phyloP scores from a whole-genome alignment of 352 stramenopile genomes.

The Pythium dissimile region DNA sequence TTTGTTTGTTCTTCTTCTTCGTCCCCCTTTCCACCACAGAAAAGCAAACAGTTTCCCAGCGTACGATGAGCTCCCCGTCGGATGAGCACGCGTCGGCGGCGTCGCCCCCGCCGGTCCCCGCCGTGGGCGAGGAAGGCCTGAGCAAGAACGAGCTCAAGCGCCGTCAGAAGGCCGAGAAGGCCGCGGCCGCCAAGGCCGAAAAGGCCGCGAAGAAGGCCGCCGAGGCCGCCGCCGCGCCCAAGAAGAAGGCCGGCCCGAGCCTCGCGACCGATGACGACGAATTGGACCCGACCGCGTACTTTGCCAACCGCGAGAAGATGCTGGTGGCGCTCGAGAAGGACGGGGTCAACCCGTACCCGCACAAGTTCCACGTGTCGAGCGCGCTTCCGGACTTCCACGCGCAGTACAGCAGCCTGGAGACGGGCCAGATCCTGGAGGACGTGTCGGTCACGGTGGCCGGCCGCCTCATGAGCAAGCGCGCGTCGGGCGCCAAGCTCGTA shows the following conservation, averaged over 20 bases:
- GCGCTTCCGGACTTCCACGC: conserved; percentile 94
- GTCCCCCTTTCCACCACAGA: neutral
- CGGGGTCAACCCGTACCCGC: conserved; percentile 95
- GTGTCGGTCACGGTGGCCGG: conserved; percentile 91
- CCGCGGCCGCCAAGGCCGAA: conserved; percentile 92
- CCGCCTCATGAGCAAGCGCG: conserved; percentile 94
- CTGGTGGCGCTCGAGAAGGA: conserved; percentile 89
- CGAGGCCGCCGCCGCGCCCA: conserved; percentile 40
- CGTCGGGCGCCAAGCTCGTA: conserved; percentile 95
- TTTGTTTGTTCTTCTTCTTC: neutral
- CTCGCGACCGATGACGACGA: conserved; percentile 88
- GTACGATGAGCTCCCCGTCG: conserved; percentile 13
- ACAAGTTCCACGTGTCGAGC: conserved; percentile 97
- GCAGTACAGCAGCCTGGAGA: conserved; percentile 78
- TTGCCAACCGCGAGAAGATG: conserved; percentile 92
- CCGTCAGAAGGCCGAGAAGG: conserved; percentile 94
- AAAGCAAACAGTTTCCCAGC: too few relatives aligned
- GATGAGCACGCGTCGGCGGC: neutral
- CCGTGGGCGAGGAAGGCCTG: conserved; percentile 36
- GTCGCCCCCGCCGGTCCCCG: conserved; percentile 9
- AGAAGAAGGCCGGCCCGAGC: conserved; percentile 56
- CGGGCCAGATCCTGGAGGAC: conserved; percentile 79
- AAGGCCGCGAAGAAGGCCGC: conserved; percentile 86
- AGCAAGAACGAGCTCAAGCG: conserved; percentile 99
- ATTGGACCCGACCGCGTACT: conserved; percentile 97